A percentile compares a stretch with the other conserved stretches of the same genome.
phyloP scores from a whole-genome alignment of 176 grass and related monocot genomes.

The Pontederia paniculata region DNA sequence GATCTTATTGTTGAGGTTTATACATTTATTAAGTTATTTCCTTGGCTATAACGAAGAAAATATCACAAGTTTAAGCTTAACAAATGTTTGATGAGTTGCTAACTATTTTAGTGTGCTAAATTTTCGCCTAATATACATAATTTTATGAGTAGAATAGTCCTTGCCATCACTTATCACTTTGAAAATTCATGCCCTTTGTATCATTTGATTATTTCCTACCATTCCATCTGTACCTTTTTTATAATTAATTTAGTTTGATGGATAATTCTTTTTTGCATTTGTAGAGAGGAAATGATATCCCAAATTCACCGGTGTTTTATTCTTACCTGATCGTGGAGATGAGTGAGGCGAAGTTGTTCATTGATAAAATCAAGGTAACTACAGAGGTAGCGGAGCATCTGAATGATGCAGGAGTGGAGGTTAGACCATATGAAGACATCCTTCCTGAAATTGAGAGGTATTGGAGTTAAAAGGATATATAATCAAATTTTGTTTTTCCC shows the following conservation, averaged over 20 bases:
- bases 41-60: too few relatives aligned
- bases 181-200: too few relatives aligned
- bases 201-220: too few relatives aligned
- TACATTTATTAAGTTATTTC: too few relatives aligned
- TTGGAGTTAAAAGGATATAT: conserved; percentile 3
- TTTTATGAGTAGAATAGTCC: too few relatives aligned
- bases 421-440: conserved; percentile 76
- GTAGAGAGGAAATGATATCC: conserved; percentile 91
- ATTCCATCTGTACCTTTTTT: neutral
- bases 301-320: conserved; percentile 95
- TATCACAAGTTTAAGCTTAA: too few relatives aligned
- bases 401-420: conserved; percentile 48
- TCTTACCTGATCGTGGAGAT: conserved; percentile 69
- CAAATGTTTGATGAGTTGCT: too few relatives aligned
- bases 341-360: conserved; percentile 54
- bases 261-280: conserved; percentile 23
- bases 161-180: too few relatives aligned
- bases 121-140: too few relatives aligned
- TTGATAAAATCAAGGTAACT: conserved; percentile 71
- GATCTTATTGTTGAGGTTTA: too few relatives aligned
- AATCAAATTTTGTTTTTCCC: conserved; percentile 1
- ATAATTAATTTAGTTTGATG: conserved; percentile 21
- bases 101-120: too few relatives aligned
- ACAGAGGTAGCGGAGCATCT: conserved; percentile 49
- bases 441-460: conserved; percentile 74